A percentile compares a stretch with the other conserved stretches of the same genome.
These are phyloP conservation scores for Domatiomyces globalis DNA, from an alignment of 2,329 filamentous ascomycete genomes.

Conservation along the genomic window DNA sequence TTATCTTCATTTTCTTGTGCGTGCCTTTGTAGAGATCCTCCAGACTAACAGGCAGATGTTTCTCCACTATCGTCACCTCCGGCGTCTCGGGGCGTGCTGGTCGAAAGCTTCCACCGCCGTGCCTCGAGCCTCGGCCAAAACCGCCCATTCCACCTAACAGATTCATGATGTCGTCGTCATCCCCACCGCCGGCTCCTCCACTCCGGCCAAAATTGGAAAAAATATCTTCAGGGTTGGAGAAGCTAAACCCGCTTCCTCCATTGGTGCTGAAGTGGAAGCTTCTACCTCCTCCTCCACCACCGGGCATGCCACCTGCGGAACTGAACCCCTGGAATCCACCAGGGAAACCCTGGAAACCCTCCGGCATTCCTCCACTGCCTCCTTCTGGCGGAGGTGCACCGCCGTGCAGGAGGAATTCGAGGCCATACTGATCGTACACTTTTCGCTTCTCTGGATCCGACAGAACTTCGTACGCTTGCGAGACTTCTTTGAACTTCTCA, in stretches of 20 bases:
- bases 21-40: conserved; percentile 80
- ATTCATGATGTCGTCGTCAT: conserved; percentile 44
- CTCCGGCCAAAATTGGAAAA: conserved; percentile 59
- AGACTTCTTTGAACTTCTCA: conserved; percentile 97
- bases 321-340: conserved; percentile 36
- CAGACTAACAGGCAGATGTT: conserved; percentile 61
- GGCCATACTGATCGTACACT: conserved; percentile 83
- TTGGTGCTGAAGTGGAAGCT: conserved; percentile 39
- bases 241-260: conserved; percentile 57
- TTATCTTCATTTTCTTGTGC: conserved; percentile 97
- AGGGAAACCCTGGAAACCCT: conserved; percentile 33
- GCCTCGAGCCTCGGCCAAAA: conserved; percentile 24
- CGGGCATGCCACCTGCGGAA: conserved; percentile 36
- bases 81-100: conserved; percentile 41
- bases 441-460: conserved; percentile 95
- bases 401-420: conserved; percentile 80
- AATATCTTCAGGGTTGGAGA: conserved; percentile 69
- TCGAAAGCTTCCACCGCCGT: conserved; percentile 25
- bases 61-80: conserved; percentile 83
- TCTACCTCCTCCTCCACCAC: conserved; percentile 35
- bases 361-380: conserved; percentile 40
- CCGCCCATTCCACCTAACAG: conserved; percentile 35
- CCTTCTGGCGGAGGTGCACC: conserved; percentile 54
- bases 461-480: conserved; percentile 94
- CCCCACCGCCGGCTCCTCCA: conserved; percentile 35